Conservation (phyloP, 257 asterid genomes). For the Ilex asprella region DNA sequence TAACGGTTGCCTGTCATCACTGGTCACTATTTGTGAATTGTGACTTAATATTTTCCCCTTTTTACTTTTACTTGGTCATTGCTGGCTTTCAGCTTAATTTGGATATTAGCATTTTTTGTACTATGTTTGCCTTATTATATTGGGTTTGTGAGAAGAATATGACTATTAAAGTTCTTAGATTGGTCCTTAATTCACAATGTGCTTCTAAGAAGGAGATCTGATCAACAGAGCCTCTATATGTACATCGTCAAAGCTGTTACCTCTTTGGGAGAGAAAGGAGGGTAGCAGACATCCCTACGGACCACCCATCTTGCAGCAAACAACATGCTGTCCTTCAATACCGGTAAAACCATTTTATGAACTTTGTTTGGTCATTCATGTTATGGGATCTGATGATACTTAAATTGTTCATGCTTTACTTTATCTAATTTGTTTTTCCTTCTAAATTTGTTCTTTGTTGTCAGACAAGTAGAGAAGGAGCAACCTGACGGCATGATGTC, state of each 20-base stretch:
- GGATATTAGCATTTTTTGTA: no score
- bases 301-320: conserved; percentile 99
- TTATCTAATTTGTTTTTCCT: conserved; percentile 4
- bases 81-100: no score
- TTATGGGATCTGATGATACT: background rate
- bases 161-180: no score
- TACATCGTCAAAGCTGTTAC: conserved; percentile 88
- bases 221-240: conserved; percentile 78
- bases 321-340: conserved; percentile 98
- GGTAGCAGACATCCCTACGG: conserved; percentile 91
- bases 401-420: conserved; percentile 8
- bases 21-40: no score
- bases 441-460: conserved; percentile 7
- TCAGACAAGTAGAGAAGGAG: conserved; percentile 90
- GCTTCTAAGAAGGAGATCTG: background rate
- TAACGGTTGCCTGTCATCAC: no score
- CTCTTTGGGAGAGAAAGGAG: conserved; percentile 98
- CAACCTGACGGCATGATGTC: conserved; percentile 65
- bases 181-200: background rate
- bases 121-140: no score
- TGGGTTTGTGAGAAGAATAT: no score
- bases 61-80: no score
- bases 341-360: conserved; percentile 38
- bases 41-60: no score
- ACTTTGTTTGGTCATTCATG: no score